Evolutionary conservation across 108 stramenopile genomes (phyloP), one percentile per base, ranked within the genome.

Genomic region (Nitzschia sp.): DNA sequence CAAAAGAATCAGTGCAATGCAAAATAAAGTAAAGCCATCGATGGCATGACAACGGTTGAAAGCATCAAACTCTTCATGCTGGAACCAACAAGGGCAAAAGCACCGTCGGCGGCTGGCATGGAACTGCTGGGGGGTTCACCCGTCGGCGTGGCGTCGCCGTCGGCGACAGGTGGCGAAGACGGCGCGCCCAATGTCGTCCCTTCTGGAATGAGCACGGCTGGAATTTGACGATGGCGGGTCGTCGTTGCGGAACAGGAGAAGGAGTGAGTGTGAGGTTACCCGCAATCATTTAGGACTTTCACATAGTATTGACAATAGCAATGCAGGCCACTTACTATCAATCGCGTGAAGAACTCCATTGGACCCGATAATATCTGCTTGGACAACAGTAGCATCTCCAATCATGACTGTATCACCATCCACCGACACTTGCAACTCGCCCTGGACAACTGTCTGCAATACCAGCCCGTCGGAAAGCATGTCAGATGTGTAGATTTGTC

Each of bases 301-400:
- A n/a, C n/a, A n/a, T n/a, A n/a, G n/a, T n/a, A n/a, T n/a, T n/a
- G n/a, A n/a, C n/a, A n/a, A n/a, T n/a, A n/a, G n/a, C n/a, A n/a
- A n/a, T n/a, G n/a, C n/a, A n/a, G n/a, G n/a, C n/a, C 70, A 27
- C 17, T 69, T 70, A 21, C 36, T 2, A 54, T 76, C 75, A 46
- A 76, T 64, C 30, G 60, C 75, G 42, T 76, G 75, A 9, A 76
- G 30, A 47, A 76, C 64, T 32, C 75, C 75, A 42, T 71, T 69
- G 53, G 23, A 26, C 6, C 59, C 75, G 5, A 28, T 0, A 23
- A 76, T 28, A 30, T 76, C 67, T n/a, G 70, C 30, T 15, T 32
- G 36, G 18, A 64, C 26, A 19, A 77, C 70, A 35, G 30, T 63
- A 53, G 75, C 68, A 8, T 55, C 59, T 28, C 63, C 55, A 29